These are phyloP conservation scores for Scolecobasidium constrictum DNA, from an alignment of 2,329 filamentous ascomycete genomes.

Conservation along the genomic window DNA sequence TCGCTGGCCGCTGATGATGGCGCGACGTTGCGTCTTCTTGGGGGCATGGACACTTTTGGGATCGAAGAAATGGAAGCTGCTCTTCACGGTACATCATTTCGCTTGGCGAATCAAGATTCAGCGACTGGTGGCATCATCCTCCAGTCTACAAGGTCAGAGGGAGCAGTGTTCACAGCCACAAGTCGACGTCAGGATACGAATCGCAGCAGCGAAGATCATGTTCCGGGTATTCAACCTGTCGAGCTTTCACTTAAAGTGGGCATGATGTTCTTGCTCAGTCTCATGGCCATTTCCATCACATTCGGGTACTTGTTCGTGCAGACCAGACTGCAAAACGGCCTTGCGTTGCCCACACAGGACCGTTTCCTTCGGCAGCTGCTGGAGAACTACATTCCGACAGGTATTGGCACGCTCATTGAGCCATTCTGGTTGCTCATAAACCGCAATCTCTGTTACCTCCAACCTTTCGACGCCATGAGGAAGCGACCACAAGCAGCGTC, in stretches of 20 bases:
- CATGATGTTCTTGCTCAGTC: conserved; percentile 14
- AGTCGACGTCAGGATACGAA: background rate
- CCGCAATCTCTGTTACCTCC: conserved; percentile 40
- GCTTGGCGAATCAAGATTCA: background rate
- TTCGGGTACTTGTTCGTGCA: conserved; percentile 15
- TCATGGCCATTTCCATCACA: conserved; percentile 3
- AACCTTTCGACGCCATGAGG: conserved; percentile 42
- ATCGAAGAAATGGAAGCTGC: background rate
- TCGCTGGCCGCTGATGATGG: conserved; percentile 18
- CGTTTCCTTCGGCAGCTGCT: conserved; percentile 29
- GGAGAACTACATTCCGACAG: conserved; percentile 43
- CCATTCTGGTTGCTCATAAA: conserved; percentile 47
- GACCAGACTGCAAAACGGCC: conserved; percentile 11
- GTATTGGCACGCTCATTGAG: conserved; percentile 44
- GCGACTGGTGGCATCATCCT: background rate
- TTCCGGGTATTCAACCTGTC: conserved; percentile 15
- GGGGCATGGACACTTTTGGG: background rate
- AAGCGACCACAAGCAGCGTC: conserved; percentile 24
- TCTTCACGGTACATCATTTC: background rate
- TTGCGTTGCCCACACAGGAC: conserved; percentile 25
- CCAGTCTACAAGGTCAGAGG: background rate
- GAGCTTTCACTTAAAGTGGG: conserved; percentile 16
- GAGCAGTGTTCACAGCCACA: background rate
- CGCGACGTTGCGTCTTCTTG: conserved; percentile 12
- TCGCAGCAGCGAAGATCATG: conserved; percentile 9